phyloP scores from a whole-genome alignment of 2,329 filamentous ascomycete genomes.

The Plectosphaerella sp. region DNA sequence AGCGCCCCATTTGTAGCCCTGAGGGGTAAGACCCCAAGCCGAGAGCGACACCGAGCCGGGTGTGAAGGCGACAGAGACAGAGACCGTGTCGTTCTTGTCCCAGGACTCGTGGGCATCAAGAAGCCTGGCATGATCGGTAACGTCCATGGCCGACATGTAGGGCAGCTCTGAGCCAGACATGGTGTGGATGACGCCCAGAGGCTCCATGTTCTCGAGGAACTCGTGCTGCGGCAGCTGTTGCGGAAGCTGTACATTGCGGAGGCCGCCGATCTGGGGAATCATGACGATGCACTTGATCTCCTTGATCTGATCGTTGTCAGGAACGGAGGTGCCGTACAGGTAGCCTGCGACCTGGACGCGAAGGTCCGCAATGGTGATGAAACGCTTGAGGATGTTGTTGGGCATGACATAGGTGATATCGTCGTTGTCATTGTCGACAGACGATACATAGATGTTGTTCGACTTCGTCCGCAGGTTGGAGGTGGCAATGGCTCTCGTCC shows the following conservation, averaged over 20 bases:
- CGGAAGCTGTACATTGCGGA: constrained; percentile 86
- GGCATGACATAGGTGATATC: constrained; percentile 97
- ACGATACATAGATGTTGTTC: constrained; percentile 98
- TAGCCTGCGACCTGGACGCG: constrained; percentile 96
- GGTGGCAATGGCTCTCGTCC: constrained; percentile 91
- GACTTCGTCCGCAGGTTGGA: constrained; percentile 89
- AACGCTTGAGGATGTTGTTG: constrained; percentile 96
- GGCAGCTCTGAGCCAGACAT: constrained; percentile 90
- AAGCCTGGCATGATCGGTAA: constrained; percentile 87
- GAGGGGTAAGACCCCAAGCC: constrained; percentile 87
- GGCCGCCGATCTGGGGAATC: constrained; percentile 92
- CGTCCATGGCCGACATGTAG: constrained; percentile 94
- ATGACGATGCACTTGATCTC: constrained; percentile 96
- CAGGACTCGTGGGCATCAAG: constrained; percentile 75
- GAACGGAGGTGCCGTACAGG: constrained; percentile 86
- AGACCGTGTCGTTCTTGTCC: constrained; percentile 86
- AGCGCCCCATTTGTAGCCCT: constrained; percentile 93
- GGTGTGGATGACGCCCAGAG: constrained; percentile 92
- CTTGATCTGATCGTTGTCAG: constrained; percentile 95
- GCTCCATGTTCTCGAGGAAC: constrained; percentile 80
- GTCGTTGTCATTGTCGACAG: constrained; percentile 86
- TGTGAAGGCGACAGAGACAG: constrained; percentile 93
- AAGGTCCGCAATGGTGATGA: constrained; percentile 95
- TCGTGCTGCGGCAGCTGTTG: constrained; percentile 90
- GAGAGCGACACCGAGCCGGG: constrained; percentile 93